Evolutionary conservation across 345 rosid genomes (phyloP), one percentile per base, ranked within the genome.

Genomic region (Moringa oleifera): DNA sequence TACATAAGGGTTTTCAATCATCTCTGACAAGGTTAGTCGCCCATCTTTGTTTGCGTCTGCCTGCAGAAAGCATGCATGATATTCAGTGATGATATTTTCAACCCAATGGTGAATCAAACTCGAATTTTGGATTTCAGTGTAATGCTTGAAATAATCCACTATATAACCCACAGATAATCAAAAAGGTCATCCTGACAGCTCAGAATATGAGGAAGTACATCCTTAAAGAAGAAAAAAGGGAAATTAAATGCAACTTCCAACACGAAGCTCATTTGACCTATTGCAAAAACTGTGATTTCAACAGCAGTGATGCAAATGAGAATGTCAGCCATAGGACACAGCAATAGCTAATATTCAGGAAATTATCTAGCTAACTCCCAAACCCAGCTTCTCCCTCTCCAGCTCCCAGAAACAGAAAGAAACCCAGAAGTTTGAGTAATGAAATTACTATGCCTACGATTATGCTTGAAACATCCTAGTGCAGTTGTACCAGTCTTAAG

Each of bases 41-140:
- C 96, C 87, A 70, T 95, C 96, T 77, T 95, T 85, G 68, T 95
- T 79, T 25, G 76, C 58, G 73, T 95, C 99, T 18, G 98, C 97
- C 99, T 95, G 91, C 62, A 74, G 17, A 41, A 41, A 41, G 13
- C 12, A 41, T 41, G 12, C 17, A 41, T 41, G 12, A 9, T 7
- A 41, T 41, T 41, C 47, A 41, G 12, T 41, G 9, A 41, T 41
- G 47, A 1, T 9, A 16, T 2, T 41, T 41, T 41, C 47, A 41
- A 41, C 47, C 12, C 17, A 41, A 7, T 41, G 12, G 47, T 16
- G 12, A 41, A 16, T 15, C 47, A 4, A 41, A 9, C 17, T 5
- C 12, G 47, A 7, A 41, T 41, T 41, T 41, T 41, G 12, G 8
- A 5, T 41, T 41, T 41, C 47, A 41, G 17, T 15, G 12, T 1